A percentile compares a stretch with the other conserved stretches of the same genome.
Evolutionary conservation across 495 filamentous ascomycete species (phyloP).

Genomic region (Podospora pseudoanserina): DNA sequence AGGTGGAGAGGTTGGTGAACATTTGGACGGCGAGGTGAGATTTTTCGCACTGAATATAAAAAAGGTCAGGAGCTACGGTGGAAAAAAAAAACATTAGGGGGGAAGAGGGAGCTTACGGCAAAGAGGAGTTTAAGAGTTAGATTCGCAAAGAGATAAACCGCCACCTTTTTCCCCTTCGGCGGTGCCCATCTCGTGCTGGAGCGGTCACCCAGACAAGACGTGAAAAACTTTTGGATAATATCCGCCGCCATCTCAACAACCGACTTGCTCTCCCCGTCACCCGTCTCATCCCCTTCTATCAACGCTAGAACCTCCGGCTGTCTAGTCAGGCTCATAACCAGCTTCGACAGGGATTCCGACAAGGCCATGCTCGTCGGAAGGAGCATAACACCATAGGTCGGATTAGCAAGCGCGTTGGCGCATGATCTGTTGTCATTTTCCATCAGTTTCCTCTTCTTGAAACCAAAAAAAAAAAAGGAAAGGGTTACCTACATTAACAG

Average conservation of each 20-base stretch:
- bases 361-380: constrained; percentile 73
- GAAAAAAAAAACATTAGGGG: too few relatives aligned
- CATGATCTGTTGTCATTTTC: constrained; percentile 51
- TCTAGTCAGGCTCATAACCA: constrained; percentile 76
- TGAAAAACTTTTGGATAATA: constrained; percentile 84
- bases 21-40: constrained; percentile 72
- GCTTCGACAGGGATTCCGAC: constrained; percentile 68
- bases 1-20: constrained; percentile 81
- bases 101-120: constrained; percentile 48
- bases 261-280: constrained; percentile 61
- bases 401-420: constrained; percentile 74
- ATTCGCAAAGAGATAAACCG: constrained; percentile 88
- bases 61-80: too few relatives aligned
- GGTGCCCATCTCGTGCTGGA: constrained; percentile 55
- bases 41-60: constrained; percentile 50
- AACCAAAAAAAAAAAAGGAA: background rate
- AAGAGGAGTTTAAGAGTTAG: constrained; percentile 86
- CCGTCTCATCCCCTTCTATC: constrained; percentile 49
- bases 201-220: constrained; percentile 82
- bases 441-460: background rate
- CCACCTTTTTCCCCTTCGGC: constrained; percentile 78
- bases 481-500: constrained; percentile 60
- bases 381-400: constrained; percentile 71
- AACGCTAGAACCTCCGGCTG: constrained; percentile 63
- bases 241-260: constrained; percentile 82